phyloP scores from a whole-genome alignment of 306 rosid species.

The barrel medic (Medicago truncatula) region DNA sequence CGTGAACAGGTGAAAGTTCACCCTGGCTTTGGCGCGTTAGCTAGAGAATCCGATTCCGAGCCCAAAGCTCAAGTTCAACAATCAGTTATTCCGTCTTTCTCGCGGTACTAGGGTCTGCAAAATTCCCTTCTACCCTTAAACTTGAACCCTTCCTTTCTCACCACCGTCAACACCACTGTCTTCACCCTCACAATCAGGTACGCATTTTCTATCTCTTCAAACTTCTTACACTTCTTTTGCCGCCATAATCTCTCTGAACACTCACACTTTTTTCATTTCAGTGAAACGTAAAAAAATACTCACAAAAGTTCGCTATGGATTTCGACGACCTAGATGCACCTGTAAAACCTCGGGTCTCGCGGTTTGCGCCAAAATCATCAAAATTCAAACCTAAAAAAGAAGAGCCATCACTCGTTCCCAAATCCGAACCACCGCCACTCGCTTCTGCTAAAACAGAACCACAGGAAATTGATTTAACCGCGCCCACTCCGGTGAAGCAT shows the following conservation, averaged over 20 bases:
- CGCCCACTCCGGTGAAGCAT: too few species aligned
- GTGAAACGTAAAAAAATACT: neutral
- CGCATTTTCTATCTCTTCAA: too few species aligned
- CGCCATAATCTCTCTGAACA: neutral
- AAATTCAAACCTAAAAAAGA: conserved; percentile 60
- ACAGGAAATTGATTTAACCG: conserved; percentile 31
- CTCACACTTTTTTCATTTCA: neutral
- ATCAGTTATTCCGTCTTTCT: too few species aligned
- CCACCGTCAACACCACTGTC: too few species aligned
- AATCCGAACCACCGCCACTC: conserved; percentile 37
- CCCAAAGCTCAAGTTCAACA: too few species aligned
- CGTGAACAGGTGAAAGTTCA: too few species aligned
- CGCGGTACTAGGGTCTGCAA: too few species aligned
- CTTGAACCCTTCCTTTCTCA: too few species aligned
- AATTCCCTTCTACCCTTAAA: too few species aligned
- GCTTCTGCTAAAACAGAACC: conserved; percentile 48
- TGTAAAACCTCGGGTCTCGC: conserved; percentile 51
- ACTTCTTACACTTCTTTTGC: neutral
- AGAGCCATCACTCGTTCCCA: conserved; percentile 34
- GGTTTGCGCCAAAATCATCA: conserved; percentile 71
- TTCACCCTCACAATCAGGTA: too few species aligned
- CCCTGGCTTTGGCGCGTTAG: too few species aligned
- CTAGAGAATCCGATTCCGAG: too few species aligned
- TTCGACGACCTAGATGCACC: conserved; percentile 72
- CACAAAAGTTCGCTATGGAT: conserved; percentile 56